phyloP scores from a whole-genome alignment of 441 rosid genomes.

The Pelargonium myrrhifolium region DNA sequence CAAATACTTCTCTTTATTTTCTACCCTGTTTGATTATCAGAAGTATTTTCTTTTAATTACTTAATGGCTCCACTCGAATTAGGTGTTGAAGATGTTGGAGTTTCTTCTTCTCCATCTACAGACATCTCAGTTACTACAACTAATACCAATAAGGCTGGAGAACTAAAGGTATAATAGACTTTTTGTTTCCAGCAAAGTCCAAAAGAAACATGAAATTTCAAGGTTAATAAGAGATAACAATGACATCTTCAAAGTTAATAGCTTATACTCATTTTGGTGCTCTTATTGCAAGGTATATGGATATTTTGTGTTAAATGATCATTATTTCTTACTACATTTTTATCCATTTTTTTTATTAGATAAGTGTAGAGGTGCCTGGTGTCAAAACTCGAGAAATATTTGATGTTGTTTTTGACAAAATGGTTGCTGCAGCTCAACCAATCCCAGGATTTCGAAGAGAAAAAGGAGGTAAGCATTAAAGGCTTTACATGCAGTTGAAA shows the following conservation, averaged over 20 bases:
- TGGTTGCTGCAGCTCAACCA: conserved; percentile 96
- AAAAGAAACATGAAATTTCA: conserved; percentile 2
- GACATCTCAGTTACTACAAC: conserved; percentile 33
- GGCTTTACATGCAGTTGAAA: background rate
- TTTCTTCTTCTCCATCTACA: conserved; percentile 40
- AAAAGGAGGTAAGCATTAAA: conserved; percentile 59
- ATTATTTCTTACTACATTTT: conserved; percentile 1
- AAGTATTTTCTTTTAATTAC: conserved; percentile 4
- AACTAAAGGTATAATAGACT: conserved; percentile 36
- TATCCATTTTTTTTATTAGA: conserved; percentile 29
- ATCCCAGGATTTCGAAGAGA: conserved; percentile 92
- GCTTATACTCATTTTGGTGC: background rate
- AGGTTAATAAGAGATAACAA: background rate
- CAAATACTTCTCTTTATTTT: conserved; percentile 11
- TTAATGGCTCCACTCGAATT: conserved; percentile 13
- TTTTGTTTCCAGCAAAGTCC: conserved; percentile 7
- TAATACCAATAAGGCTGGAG: conserved; percentile 19
- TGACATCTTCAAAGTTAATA: background rate
- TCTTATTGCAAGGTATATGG: conserved; percentile 6
- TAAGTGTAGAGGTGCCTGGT: conserved; percentile 57
- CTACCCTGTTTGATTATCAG: conserved; percentile 1
- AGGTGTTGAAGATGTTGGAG: conserved; percentile 38
- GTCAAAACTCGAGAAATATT: conserved; percentile 54
- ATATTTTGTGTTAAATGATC: background rate
- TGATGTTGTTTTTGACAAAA: conserved; percentile 54